These are phyloP conservation scores for Trametes elegans DNA, from an alignment of 768 basidiomycete genomes.

Conservation along the genomic window DNA sequence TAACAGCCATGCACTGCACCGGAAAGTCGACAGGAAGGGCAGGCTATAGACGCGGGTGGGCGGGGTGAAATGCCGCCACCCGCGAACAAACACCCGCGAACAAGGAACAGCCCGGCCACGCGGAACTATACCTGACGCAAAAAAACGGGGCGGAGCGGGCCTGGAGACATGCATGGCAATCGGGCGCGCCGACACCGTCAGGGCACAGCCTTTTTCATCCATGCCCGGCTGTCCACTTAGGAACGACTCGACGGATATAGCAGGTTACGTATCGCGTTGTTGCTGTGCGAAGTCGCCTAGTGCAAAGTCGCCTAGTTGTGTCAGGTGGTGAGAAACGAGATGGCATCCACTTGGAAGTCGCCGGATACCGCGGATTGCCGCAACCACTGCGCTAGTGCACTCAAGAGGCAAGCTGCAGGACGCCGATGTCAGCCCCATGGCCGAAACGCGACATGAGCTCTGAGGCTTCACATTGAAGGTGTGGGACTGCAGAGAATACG, in stretches of 20 bases:
- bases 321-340: neutral
- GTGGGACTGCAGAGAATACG: too few relatives aligned
- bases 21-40: neutral
- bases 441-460: neutral
- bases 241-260: neutral
- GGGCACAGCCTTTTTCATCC: slow-evolving; percentile 8
- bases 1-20: slow-evolving; percentile 12
- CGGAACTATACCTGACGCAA: neutral
- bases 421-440: too few relatives aligned
- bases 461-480: neutral
- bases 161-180: neutral
- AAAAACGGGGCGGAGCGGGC: neutral
- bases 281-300: neutral
- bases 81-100: too few relatives aligned
- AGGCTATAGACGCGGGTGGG: neutral
- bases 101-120: slow-evolving; percentile 7
- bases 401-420: too few relatives aligned
- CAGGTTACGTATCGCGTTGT: neutral
- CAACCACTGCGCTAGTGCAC: too few relatives aligned
- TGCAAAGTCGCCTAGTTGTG: neutral
- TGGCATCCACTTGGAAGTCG: too few relatives aligned
- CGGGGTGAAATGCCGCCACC: slow-evolving; percentile 3
- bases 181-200: neutral
- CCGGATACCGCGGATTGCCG: too few relatives aligned
- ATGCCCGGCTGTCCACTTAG: neutral